Evolutionary conservation across 441 rosid genomes (phyloP).

Genomic region (Croton laevigatus): DNA sequence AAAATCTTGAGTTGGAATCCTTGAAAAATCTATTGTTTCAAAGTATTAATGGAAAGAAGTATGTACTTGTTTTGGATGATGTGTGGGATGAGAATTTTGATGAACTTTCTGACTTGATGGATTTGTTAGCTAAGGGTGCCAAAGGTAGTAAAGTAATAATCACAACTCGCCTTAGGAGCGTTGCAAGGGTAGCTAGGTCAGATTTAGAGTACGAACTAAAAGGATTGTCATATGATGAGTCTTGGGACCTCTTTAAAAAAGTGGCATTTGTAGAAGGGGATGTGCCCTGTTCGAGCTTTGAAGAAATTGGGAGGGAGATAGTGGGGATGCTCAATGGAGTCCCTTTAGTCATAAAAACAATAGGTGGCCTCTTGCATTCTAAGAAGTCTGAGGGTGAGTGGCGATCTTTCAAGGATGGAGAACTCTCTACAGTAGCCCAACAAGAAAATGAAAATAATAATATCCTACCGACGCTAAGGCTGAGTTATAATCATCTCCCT

Average conservation of each 20-base stretch:
- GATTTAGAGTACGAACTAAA: background rate
- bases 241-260: conserved; percentile 26
- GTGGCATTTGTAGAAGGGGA: conserved; percentile 20
- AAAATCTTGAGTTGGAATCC: conserved; percentile 20
- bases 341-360: conserved; percentile 23
- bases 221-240: conserved; percentile 17
- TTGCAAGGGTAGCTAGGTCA: conserved; percentile 22
- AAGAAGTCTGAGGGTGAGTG: background rate
- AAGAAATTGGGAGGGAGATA: conserved; percentile 27
- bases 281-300: background rate
- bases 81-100: conserved; percentile 34
- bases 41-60: conserved; percentile 17
- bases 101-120: conserved; percentile 20
- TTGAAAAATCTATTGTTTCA: conserved; percentile 21
- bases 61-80: conserved; percentile 40
- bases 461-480: background rate
- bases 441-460: background rate
- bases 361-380: background rate
- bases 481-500: conserved; percentile 25
- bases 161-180: conserved; percentile 29
- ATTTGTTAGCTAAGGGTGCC: conserved; percentile 20
- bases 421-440: background rate
- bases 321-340: conserved; percentile 29
- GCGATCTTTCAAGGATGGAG: background rate
- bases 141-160: conserved; percentile 32